Evolutionary conservation across 805 yeast species (phyloP), one percentile per base, ranked within the genome.

Genomic region (Saccharomyces cerevisiae): DNA sequence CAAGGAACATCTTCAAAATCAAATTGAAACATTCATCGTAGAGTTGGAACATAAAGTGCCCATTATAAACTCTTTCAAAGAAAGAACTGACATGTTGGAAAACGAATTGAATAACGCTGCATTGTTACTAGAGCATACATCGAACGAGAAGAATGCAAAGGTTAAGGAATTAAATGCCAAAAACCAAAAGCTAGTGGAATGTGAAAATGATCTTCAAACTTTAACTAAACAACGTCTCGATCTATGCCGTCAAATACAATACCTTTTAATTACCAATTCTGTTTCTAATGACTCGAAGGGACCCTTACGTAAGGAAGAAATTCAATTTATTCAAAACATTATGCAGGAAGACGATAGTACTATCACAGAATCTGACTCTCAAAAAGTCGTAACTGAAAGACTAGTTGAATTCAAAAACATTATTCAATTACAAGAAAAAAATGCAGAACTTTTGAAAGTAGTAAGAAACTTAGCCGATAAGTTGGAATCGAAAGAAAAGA

Each of bases 41-140:
- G 96, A 90, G 66, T 73, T 91, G 57, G 94, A 89, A 61, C 75
- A 79, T 21, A 83, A 87, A 61, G 83, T 87, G 52, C 97, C 97
- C 0, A 72, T 84, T 1, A 77, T 91, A 47, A 79, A 73, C 70
- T 84, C 82, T 54, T 86, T 82, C 63, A 83, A 75, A 69, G 81
- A 78, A 53, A 80, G 78, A 70, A 75, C 87, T 61, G 64, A 73
- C 56, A 64, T 76, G 49, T 61, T 85, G 63, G 81, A 87, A 74
- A 65, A 76, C 56, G 81, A 81, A 62, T 62, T 84, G 64, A 62
- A 75, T 50, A 78, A 84, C 61, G 58, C 87, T 64, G 67, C 82
- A 59, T 73, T 77, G 53, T 60, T 82, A 63, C 55, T 86, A 24
- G 87, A 85, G 61, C 68, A 75, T 13, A 69, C 81, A 2, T 70